Evolutionary conservation across 2,329 filamentous ascomycete species (phyloP), one percentile per base, ranked within the genome.

Genomic region (Fusarium pseudonygamai): DNA sequence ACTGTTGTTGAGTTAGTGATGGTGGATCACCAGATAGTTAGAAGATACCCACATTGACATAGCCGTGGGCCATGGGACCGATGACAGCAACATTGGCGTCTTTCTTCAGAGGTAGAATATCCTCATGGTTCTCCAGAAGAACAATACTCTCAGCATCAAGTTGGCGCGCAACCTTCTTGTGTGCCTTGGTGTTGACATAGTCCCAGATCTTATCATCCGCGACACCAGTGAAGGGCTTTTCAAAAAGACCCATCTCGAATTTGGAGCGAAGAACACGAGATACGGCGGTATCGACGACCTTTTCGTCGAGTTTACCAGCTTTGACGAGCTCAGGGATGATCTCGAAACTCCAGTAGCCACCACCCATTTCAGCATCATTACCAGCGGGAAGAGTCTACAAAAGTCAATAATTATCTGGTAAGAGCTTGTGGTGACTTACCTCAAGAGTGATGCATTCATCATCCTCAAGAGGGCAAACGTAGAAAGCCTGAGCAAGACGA

Each of bases 341-440:
- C 72, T 90, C 85, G 77, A 90, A 92, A 78, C 90, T 93, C 83
- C 89, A 94, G 26, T 90, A 91, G 26, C 93, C 92, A 43, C 92
- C 92, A 18, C 92, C 92, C 92, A 94, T 94, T 77, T 94, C 93
- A 18, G 92, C 87, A 74, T 94, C 92, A 56, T 90, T 92, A 7
- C 93, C 92, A 9, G 92, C 90, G 2, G 89, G 89, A 9, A 94
- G 85, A 14, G 89, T 84, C 81, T 88, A 65, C 20, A 2, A 16
- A 20, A 13, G 39, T 77, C 32, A 77, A n/a, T 28, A 13, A 7
- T 4, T n/a, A n/a, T n/a, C n/a, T n/a, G n/a, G 8, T 5, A 7
- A 4, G 14, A 26, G 5, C 4, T 9, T 15, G 7, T 10, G 13
- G 9, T 9, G 20, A 26, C 82, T 68, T 75, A 86, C 87, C 74